Conservation (phyloP, 1,284 basidiomycete species). For the Lentinula novae-zelandiae region DNA sequence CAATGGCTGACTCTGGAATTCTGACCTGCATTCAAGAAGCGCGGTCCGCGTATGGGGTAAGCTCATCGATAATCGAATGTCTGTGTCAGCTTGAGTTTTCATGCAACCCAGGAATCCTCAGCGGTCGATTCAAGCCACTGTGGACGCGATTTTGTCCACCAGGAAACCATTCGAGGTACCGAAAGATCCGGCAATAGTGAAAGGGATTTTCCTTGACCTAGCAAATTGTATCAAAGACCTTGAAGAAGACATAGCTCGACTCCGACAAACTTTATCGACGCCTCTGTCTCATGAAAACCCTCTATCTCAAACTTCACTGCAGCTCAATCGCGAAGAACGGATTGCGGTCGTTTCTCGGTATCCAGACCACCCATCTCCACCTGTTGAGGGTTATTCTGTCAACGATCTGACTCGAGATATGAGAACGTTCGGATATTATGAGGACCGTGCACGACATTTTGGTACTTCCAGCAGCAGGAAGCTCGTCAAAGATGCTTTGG, state of each 20-base stretch:
- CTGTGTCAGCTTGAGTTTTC: neutral
- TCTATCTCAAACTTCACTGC: neutral
- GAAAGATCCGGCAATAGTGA: neutral
- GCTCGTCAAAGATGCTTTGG: conserved; percentile 45
- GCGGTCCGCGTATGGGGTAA: conserved; percentile 7
- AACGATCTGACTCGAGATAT: neutral
- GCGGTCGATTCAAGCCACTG: conserved; percentile 3
- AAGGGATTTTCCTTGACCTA: conserved; percentile 1
- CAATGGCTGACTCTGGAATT: neutral
- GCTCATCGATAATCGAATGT: neutral
- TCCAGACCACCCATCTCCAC: neutral
- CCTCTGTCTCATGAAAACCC: neutral
- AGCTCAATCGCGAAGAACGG: neutral
- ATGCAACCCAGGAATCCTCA: neutral
- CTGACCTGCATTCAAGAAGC: neutral
- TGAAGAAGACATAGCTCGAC: conserved; percentile 4
- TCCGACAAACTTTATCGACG: neutral
- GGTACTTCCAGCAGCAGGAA: conserved; percentile 51
- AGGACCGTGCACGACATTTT: neutral
- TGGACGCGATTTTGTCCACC: conserved; percentile 4
- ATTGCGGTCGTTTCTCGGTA: neutral
- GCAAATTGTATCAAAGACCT: conserved; percentile 1
- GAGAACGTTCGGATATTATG: neutral
- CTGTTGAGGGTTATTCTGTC: neutral
- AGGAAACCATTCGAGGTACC: conserved; percentile 1